Conservation (phyloP, 805 yeast species). For the Sporopachydermia lactativora region DNA sequence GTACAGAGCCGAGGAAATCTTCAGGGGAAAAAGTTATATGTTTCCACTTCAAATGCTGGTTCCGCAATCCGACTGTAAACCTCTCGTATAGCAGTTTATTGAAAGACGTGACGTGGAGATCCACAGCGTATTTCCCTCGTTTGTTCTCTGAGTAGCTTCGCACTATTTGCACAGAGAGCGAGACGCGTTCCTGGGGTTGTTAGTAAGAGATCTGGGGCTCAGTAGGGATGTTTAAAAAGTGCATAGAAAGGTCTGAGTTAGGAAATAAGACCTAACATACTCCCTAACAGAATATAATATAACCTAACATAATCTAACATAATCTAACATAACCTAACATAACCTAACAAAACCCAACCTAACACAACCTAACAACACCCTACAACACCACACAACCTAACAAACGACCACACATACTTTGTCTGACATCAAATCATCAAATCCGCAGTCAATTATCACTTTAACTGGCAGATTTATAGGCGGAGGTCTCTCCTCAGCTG, state of each 20-base stretch:
- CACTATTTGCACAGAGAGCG: constrained; percentile 68
- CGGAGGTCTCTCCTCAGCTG: constrained; percentile 19
- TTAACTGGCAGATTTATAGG: constrained; percentile 27
- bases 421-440: constrained; percentile 79
- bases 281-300: too few species aligned
- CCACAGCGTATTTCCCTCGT: constrained; percentile 40
- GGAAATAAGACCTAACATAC: too few species aligned
- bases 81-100: constrained; percentile 49
- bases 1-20: constrained; percentile 19
- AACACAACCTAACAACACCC: too few species aligned
- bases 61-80: constrained; percentile 45
- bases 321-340: too few species aligned
- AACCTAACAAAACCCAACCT: too few species aligned
- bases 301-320: too few species aligned
- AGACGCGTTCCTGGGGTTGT: constrained; percentile 30
- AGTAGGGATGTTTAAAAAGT: too few species aligned
- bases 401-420: constrained; percentile 34
- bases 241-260: too few species aligned
- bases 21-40: constrained; percentile 36
- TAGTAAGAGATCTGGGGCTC: too few species aligned
- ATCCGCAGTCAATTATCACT: constrained; percentile 76
- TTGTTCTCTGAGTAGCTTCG: constrained; percentile 72
- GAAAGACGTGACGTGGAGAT: constrained; percentile 49
- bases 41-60: constrained; percentile 54
- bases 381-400: too few species aligned